phyloP scores from a whole-genome alignment of 305 asterid genomes.

The Plantago rigida region DNA sequence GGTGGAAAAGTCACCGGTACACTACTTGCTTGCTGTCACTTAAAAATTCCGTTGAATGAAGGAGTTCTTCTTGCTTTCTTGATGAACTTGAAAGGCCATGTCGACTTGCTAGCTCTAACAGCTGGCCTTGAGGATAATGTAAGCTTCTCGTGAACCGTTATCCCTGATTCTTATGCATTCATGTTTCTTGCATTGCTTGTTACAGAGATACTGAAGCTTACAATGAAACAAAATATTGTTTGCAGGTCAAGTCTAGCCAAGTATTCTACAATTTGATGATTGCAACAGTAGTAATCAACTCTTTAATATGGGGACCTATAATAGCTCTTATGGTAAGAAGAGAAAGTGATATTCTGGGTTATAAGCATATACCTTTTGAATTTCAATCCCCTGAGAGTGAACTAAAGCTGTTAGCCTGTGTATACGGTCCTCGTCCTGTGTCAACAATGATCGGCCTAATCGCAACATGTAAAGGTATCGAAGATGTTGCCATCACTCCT shows the following conservation, averaged over 20 bases:
- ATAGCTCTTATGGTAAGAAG: slow-evolving; percentile 68
- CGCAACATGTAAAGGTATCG: slow-evolving; percentile 61
- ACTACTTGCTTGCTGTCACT: slow-evolving; percentile 65
- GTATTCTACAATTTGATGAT: slow-evolving; percentile 65
- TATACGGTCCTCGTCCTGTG: slow-evolving; percentile 80
- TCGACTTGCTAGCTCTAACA: slow-evolving; percentile 68
- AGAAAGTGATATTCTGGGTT: slow-evolving; percentile 65
- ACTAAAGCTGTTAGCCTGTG: slow-evolving; percentile 65
- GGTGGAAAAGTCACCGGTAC: slow-evolving; percentile 91
- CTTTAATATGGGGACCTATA: slow-evolving; percentile 81
- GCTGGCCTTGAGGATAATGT: slow-evolving; percentile 50
- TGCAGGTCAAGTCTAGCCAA: slow-evolving; percentile 61
- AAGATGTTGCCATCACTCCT: slow-evolving; percentile 53
- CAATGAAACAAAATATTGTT: slow-evolving; percentile 20
- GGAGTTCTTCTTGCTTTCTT: slow-evolving; percentile 86
- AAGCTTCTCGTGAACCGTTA: slow-evolving; percentile 23
- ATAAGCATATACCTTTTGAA: slow-evolving; percentile 57
- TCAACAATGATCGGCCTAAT: slow-evolving; percentile 73
- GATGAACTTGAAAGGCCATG: slow-evolving; percentile 94
- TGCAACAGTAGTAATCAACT: slow-evolving; percentile 62
- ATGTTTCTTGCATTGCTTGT: background rate
- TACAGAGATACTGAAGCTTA: slow-evolving; percentile 11
- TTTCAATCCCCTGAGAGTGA: slow-evolving; percentile 63
- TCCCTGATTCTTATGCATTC: background rate
- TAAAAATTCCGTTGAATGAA: slow-evolving; percentile 72